Base-by-base conservation (phyloP, 139 green algal genomes). In the Tetradesmus obliquus region DNA sequence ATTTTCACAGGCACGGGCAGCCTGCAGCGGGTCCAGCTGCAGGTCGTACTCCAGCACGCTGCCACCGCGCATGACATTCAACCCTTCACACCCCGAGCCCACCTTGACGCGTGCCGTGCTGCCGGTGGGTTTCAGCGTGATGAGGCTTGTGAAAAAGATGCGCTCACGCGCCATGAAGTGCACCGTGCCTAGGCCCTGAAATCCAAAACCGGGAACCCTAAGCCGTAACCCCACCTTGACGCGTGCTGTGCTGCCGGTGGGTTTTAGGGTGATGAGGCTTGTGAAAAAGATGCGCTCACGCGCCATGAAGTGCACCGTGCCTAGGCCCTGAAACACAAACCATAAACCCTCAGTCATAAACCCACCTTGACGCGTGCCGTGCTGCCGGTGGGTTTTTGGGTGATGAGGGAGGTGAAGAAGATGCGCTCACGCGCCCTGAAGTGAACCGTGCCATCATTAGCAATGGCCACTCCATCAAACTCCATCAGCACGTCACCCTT, bases 211-310 rank as follows among this genome's bases (percentile, higher is more conserved):
- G 32, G 32, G 32, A 45, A 45, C 32, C 32, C 32, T 45, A 45
- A 45, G 32, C 32, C 32, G 32, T 45, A 45, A 45, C 32, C 32
- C 32, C 32, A 95, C 93, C 92, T 94, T 94, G 51, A 95, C 5
- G 60, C 66, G 79, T 6, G 91, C 90, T 13, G 82, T 90, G 22
- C 51, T 55, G 19, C 90, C 94, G 3, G 92, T 95, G 53, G 94
- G 92, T 55, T 95, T 94, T 17, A 94, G 82, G 7, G 93, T 96
- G 88, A 97, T 94, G 86, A 97, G 95, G 91, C 93, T 93, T 54
- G 95, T 95, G 92, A 97, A 97, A 80, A 95, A 94, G 88, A 97
- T 96, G 76, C 95, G 94, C 93, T 97, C 96, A 62, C 94, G 91
- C 54, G 93, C 88, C 13, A 95, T 92, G 85, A 97, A 95, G 79